phyloP scores from a whole-genome alignment of 1,284 basidiomycete species.

The Irpex sp. region DNA sequence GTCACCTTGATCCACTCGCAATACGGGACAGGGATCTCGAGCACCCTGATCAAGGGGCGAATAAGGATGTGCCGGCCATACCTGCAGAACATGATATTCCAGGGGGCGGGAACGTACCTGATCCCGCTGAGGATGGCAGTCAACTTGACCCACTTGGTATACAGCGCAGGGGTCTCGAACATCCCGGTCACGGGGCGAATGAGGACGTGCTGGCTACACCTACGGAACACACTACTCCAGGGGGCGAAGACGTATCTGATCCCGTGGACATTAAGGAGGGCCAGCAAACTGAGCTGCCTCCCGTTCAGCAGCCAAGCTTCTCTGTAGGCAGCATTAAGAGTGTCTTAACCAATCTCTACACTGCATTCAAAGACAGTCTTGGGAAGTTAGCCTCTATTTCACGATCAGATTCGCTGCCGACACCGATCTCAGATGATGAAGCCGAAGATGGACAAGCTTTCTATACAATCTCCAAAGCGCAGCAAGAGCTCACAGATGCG shows the following conservation, averaged over 20 bases:
- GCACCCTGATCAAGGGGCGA: no score
- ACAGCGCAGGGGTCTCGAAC: no score
- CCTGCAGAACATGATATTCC: no score
- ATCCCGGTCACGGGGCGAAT: no score
- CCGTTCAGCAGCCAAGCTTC: neutral
- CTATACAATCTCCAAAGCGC: constrained; percentile 59
- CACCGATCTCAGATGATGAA: constrained; percentile 6
- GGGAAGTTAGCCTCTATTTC: neutral
- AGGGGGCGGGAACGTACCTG: no score
- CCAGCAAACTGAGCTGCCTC: neutral
- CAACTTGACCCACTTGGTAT: no score
- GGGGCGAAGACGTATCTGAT: neutral
- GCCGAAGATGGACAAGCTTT: constrained; percentile 37
- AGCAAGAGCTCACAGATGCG: constrained; percentile 55
- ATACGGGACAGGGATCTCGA: no score
- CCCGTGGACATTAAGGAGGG: neutral
- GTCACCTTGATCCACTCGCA: no score
- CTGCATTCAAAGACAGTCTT: neutral
- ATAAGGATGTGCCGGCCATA: no score
- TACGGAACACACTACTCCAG: neutral
- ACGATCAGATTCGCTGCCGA: neutral
- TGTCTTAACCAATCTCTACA: neutral
- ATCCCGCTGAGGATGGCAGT: no score
- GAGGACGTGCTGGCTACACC: no score
- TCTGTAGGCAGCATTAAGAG: neutral